Percentiles rank a stretch among this genome's conserved stretches.
These are phyloP conservation scores for Vigna nakashimae DNA, from an alignment of 306 rosid genomes.

Conservation along the genomic window DNA sequence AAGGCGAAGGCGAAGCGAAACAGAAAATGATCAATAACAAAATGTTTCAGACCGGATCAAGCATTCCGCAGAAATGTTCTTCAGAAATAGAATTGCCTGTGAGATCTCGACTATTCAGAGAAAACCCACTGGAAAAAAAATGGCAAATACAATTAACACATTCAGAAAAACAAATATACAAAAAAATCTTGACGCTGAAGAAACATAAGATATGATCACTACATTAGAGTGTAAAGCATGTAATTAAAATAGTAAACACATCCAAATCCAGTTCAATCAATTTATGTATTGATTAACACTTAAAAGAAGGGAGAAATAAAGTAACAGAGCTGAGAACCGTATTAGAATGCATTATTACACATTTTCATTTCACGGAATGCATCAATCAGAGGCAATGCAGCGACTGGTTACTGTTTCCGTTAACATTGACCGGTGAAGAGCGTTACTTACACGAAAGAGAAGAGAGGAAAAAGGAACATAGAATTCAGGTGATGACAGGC, in stretches of 20 bases:
- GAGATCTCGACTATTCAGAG: slow-evolving; percentile 58
- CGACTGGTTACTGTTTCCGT: neutral
- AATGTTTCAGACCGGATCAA: slow-evolving; percentile 55
- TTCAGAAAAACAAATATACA: neutral
- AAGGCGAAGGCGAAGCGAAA: neutral
- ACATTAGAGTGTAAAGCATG: neutral
- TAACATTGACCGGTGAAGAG: neutral
- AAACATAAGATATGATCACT: slow-evolving; percentile 10
- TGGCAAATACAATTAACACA: slow-evolving; percentile 37
- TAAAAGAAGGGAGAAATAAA: neutral
- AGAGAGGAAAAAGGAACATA: slow-evolving; percentile 40
- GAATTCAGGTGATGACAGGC: slow-evolving; percentile 60
- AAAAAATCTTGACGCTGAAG: slow-evolving; percentile 42
- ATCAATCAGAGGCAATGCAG: slow-evolving; percentile 6
- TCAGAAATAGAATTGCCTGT: slow-evolving; percentile 39
- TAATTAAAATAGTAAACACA: neutral
- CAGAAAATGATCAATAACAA: neutral
- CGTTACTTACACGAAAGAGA: slow-evolving; percentile 8
- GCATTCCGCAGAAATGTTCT: slow-evolving; percentile 36
- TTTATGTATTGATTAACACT: neutral
- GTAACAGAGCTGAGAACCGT: neutral
- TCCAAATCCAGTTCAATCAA: slow-evolving; percentile 16
- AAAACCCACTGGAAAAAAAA: slow-evolving; percentile 39
- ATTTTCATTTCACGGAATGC: neutral
- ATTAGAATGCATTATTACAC: slow-evolving; percentile 21